Conservation (phyloP, 495 filamentous ascomycete genomes). For the Trichoderma virens region DNA sequence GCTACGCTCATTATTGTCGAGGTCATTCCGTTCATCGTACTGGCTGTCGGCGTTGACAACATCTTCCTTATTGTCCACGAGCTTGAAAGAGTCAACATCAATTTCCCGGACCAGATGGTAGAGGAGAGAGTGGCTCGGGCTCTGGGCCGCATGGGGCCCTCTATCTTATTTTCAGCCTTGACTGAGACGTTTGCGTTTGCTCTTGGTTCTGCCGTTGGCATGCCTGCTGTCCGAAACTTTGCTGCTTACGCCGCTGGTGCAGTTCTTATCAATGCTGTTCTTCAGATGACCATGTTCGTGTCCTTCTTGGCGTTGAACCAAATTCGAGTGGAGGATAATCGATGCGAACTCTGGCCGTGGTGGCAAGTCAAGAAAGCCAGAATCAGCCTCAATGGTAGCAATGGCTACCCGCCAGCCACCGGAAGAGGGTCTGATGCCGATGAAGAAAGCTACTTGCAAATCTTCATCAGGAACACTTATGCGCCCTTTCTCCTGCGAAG, state of each 20-base stretch:
- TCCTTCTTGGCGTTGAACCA: slow-evolving; percentile 89
- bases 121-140: slow-evolving; percentile 77
- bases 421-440: slow-evolving; percentile 41
- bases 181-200: slow-evolving; percentile 92
- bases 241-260: slow-evolving; percentile 93
- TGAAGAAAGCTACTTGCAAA: slow-evolving; percentile 72
- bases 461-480: slow-evolving; percentile 82
- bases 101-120: slow-evolving; percentile 76
- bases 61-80: slow-evolving; percentile 98
- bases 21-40: slow-evolving; percentile 93
- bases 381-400: slow-evolving; percentile 35
- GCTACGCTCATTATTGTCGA: slow-evolving; percentile 97
- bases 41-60: slow-evolving; percentile 96
- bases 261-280: slow-evolving; percentile 89
- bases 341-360: slow-evolving; percentile 93
- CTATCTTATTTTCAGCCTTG: slow-evolving; percentile 87
- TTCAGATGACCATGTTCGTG: slow-evolving; percentile 95
- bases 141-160: slow-evolving; percentile 88
- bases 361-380: slow-evolving; percentile 61
- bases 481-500: slow-evolving; percentile 73
- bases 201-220: slow-evolving; percentile 86
- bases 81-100: slow-evolving; percentile 89
- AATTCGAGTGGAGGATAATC: slow-evolving; percentile 68
- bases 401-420: slow-evolving; percentile 18
- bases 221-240: slow-evolving; percentile 97